Evolutionary conservation across 2,329 filamentous ascomycete species (phyloP), one percentile per base, ranked within the genome.

Genomic region (Fusarium proliferatum): DNA sequence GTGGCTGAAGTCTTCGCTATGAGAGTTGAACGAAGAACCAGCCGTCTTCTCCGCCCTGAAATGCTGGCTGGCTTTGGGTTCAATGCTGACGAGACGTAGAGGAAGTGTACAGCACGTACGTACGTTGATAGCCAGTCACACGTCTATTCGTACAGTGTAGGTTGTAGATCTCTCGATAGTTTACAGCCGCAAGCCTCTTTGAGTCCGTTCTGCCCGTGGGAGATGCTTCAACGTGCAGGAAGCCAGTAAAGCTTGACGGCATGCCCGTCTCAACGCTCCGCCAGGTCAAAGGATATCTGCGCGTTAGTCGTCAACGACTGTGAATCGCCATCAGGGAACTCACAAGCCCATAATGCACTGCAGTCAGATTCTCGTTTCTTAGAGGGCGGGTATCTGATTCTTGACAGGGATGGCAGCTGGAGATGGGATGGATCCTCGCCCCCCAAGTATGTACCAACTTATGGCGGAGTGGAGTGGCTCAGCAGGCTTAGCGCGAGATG

Each of bases 391-490:
- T 71, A 61, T 69, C 26, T 66, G 51, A 52, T 56, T 65, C 70
- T 53, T 57, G 66, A 67, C 74, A 75, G 61, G 76, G 72, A 68
- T 69, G 42, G 59, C 38, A 60, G 60, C 67, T 61, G 55, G 65
- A 74, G 64, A 74, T 69, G 71, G 71, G 63, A 76, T 67, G 74
- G 74, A 73, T 72, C 74, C 73, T 66, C 62, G 66, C 73, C 74
- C 75, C 67, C 66, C 63, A 74, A 76, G 64, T 69, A 33, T 33
- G 33, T 33, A 13, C 63, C 64, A 67, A 77, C 62, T 71, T 60
- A 75, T 67, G 75, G 75, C 76, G 69, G 71, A 73, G 75, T 76
- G 68, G 74, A 72, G 78, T 79, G 78, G 78, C 78, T 79, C 77
- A 79, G 78, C 78, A 74, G 67, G 68, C 75, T 75, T 78, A 78